Conservation (phyloP, 2,329 filamentous ascomycete species). For the Exserohilum turcica region DNA sequence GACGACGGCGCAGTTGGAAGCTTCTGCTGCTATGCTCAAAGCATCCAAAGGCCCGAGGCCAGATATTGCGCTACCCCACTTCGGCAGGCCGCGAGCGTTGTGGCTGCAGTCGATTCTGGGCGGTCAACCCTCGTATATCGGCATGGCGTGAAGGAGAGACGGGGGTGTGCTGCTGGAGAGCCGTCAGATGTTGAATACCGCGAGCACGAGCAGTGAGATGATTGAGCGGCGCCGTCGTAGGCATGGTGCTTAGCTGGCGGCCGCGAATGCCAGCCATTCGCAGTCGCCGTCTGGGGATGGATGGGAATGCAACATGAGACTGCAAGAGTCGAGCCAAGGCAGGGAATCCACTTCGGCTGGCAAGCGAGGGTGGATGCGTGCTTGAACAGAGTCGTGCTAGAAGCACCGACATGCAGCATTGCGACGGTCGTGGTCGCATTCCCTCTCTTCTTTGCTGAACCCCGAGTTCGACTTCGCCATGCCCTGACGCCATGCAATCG, state of each 20-base stretch:
- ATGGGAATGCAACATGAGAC: slow-evolving; percentile 6
- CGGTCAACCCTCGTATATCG: not conserved
- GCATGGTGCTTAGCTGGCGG: not conserved
- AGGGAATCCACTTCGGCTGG: slow-evolving; percentile 25
- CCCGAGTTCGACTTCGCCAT: too few species aligned
- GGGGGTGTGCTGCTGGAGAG: not conserved
- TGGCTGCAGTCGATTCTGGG: not conserved
- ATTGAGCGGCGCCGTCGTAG: not conserved
- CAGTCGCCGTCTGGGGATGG: not conserved
- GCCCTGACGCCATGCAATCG: slow-evolving; percentile 20
- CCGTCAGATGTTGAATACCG: not conserved
- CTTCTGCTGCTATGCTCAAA: not conserved
- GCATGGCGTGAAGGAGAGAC: not conserved
- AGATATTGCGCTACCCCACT: slow-evolving; percentile 5
- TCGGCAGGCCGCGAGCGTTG: slow-evolving; percentile 3
- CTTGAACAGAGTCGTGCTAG: slow-evolving; percentile 3
- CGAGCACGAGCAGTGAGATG: too few species aligned
- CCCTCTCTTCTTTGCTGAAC: slow-evolving; percentile 10
- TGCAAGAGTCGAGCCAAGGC: slow-evolving; percentile 5
- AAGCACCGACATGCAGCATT: slow-evolving; percentile 2
- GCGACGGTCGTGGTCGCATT: slow-evolving; percentile 2
- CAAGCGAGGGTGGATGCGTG: slow-evolving; percentile 28
- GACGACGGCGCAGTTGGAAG: too few species aligned
- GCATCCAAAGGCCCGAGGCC: not conserved
- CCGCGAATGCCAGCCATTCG: not conserved